Base-by-base conservation (phyloP, 345 rosid genomes). In the Gossypioides kirkii region DNA sequence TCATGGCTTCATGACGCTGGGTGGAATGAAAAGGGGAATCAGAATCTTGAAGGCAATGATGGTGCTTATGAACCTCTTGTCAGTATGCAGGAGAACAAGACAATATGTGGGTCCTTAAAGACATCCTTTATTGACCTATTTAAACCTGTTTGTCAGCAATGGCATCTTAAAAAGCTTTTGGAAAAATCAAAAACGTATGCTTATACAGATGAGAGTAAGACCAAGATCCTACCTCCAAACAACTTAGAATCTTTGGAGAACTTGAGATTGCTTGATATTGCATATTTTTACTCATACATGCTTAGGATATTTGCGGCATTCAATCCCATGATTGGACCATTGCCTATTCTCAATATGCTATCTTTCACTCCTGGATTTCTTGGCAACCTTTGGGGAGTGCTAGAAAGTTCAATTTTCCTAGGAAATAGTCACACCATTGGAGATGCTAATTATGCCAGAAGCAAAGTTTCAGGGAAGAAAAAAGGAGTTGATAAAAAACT, bases 341-440 rank as follows among this genome's bases (percentile, higher is more conserved):
- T 92, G 82, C 91, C 97, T 79, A 84, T 92, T 58, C 98, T 94
- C 71, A 94, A 94, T 76, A 87, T 90, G 92, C 82, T 94, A 52
- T 85, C 98, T 77, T 94, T 94, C 81, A 85, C 90, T 68, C 97
- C 98, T 79, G 95, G 95, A 77, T 90, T 73, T 80, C 81, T 92
- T 81, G 78, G 79, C 74, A 78, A 79, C 73, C 71, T 89, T 64
- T 94, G 98, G 98, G 86, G 79, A 74, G 80, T 77, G 61, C 75
- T 94, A 41, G 93, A 90, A 77, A 85, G 76, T 73, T 71, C 75
- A 63, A 72, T 94, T 78, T 86, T 89, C 47, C 85, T 80, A 25
- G 73, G 74, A 75, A 76, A 72, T 68, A 75, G 69, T 41, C 59
- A 73, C 63, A 66, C 47, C 45, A 26, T 77, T 66, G 76, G 60